A percentile compares a stretch with the other conserved stretches of the same genome.
phyloP scores from a whole-genome alignment of 495 filamentous ascomycete genomes.

The Cairneyella variabilis region DNA sequence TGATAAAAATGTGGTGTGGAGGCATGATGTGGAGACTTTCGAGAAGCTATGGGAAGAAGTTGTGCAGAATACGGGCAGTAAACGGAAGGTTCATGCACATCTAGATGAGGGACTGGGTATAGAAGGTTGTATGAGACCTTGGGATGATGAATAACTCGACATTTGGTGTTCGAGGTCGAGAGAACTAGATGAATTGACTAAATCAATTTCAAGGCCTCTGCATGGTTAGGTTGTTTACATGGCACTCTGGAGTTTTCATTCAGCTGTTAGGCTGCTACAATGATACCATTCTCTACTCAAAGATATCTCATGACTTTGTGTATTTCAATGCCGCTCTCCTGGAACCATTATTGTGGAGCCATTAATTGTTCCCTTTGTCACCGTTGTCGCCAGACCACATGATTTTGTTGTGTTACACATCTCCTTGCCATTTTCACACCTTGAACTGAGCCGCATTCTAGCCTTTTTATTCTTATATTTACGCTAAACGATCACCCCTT shows the following conservation, averaged over 20 bases:
- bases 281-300: not conserved
- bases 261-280: not conserved
- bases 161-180: slow-evolving; percentile 24
- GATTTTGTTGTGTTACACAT: too few relatives aligned
- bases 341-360: too few relatives aligned
- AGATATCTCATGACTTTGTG: not conserved
- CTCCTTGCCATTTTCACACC: too few relatives aligned
- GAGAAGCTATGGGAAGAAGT: slow-evolving; percentile 21
- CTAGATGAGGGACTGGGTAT: slow-evolving; percentile 25
- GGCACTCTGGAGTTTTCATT: too few relatives aligned
- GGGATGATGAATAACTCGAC: slow-evolving; percentile 27
- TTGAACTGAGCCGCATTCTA: too few relatives aligned
- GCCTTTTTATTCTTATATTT: too few relatives aligned
- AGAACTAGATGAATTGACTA: slow-evolving; percentile 5
- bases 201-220: too few relatives aligned
- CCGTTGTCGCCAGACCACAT: too few relatives aligned
- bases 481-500: too few relatives aligned
- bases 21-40: slow-evolving; percentile 19
- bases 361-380: too few relatives aligned
- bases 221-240: too few relatives aligned
- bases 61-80: slow-evolving; percentile 14
- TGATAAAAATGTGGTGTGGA: slow-evolving; percentile 7
- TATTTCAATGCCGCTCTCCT: not conserved
- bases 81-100: slow-evolving; percentile 20
- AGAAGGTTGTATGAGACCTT: slow-evolving; percentile 15